phyloP scores from a whole-genome alignment of 129 eudicot species.

The Escallonia rubra region DNA sequence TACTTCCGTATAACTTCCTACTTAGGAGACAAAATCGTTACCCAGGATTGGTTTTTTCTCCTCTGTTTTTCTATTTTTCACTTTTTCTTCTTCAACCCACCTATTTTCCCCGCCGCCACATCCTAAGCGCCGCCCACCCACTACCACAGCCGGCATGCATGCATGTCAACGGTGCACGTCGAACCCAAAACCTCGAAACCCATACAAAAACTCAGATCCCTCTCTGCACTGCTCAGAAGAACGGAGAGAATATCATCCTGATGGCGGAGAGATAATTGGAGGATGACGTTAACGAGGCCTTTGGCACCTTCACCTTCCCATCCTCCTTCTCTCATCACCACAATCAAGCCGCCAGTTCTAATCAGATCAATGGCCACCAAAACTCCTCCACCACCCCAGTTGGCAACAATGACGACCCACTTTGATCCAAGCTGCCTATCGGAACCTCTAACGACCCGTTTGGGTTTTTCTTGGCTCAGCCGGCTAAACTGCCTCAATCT shows the following conservation, averaged over 20 bases:
- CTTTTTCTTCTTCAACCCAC: no score
- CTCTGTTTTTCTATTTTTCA: no score
- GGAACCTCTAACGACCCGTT: constrained; percentile 12
- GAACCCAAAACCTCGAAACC: neutral
- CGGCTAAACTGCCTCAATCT: neutral
- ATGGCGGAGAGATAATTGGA: constrained; percentile 34
- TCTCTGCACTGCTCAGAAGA: no score
- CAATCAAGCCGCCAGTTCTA: neutral
- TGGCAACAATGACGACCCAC: constrained; percentile 26
- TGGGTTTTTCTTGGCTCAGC: neutral
- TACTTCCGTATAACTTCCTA: no score
- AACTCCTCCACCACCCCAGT: neutral
- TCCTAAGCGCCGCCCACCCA: no score
- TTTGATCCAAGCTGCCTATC: constrained; percentile 9
- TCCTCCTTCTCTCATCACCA: constrained; percentile 18
- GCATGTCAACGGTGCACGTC: neutral
- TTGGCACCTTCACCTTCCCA: constrained; percentile 79
- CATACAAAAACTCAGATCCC: no score
- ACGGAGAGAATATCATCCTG: neutral
- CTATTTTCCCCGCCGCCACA: no score
- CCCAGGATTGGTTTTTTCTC: no score
- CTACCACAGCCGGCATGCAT: no score
- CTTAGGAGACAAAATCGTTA: no score
- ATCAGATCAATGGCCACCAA: no score
- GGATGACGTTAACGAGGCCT: constrained; percentile 59